Base-by-base conservation (phyloP, 331 rosid species). In the Rosa hybrid region DNA sequence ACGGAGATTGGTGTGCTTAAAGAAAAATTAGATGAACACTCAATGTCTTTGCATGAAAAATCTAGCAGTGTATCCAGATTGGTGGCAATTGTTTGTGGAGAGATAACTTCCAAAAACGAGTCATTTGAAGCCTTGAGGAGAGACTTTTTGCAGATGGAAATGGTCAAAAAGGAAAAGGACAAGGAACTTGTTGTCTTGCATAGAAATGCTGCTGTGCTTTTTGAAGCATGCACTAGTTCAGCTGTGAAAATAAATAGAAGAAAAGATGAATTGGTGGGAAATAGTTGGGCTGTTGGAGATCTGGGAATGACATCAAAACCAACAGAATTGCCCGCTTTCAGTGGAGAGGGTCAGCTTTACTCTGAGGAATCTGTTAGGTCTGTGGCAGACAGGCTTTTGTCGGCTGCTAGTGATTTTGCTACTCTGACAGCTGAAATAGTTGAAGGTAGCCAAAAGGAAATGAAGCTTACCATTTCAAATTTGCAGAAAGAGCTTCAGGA, bases 401-500 rank as follows among this genome's bases (percentile, higher is more conserved):
- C 86, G 72, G 89, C 92, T 77, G 95, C 89, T 72, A 87, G 86
- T 79, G 93, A 90, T 75, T 90, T 90, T 81, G 84, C 85, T 78
- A 77, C 85, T 78, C 56, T 93, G 81, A 93, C 86, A 85, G 81
- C 89, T 27, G 95, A 93, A 79, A 71, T 86, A 51, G 69, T 88
- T 70, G 97, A 86, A 54, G 86, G 88, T 59, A 81, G 77, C 83
- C 89, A 83, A 85, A 92, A 82, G 83, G 97, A 96, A 86, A 87
- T 89, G 94, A 96, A 92, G 90, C 84, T 77, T 68, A 81, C 84
- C 34, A 83, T 93, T 69, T 62, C 89, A 59, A 88, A 88, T 86
- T 79, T 96, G 90, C 97, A 90, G 91, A 88, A 83, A 81, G 97
- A 93, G 82, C 97, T 93, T 81, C 97, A 89, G 86, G 98, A 96